Percentiles rank a stretch among this genome's conserved stretches.
These are phyloP conservation scores for Biscutella laevigata DNA, from an alignment of 441 rosid species.

Conservation along the genomic window DNA sequence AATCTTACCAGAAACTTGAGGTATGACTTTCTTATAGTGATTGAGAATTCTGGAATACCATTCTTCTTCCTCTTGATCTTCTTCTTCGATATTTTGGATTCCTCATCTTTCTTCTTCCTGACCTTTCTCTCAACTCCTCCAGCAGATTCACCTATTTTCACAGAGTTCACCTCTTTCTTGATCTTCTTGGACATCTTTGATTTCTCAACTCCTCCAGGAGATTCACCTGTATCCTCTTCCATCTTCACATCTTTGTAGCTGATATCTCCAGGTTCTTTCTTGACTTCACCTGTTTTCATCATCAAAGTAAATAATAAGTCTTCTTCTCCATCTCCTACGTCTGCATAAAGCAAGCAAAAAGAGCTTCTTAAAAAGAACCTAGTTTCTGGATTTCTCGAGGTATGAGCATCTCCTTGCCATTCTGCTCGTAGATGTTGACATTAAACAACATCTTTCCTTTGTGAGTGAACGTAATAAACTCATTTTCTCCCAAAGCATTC, in stretches of 20 bases:
- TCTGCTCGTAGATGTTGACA: conserved; percentile 11
- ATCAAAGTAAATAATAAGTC: neutral
- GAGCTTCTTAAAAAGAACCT: neutral
- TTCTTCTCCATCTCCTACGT: neutral
- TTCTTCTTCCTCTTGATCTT: neutral
- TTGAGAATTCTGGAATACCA: neutral
- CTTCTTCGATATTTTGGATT: neutral
- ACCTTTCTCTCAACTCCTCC: neutral
- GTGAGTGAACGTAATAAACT: conserved; percentile 20
- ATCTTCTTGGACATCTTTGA: neutral
- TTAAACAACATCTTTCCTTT: conserved; percentile 8
- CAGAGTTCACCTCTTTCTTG: neutral
- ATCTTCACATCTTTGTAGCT: conserved; percentile 6
- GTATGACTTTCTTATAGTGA: conserved; percentile 14
- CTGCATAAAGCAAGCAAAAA: too few species aligned
- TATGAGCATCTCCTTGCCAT: neutral
- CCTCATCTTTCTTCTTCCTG: conserved; percentile 3
- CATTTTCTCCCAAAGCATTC: conserved; percentile 17
- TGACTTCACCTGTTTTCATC: conserved; percentile 16
- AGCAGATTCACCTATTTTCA: neutral
- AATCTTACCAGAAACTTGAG: conserved; percentile 12
- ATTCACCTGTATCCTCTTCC: conserved; percentile 1
- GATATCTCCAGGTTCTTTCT: neutral
- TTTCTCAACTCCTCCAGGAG: neutral
- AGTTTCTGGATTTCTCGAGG: neutral